Evolutionary conservation across 2,329 filamentous ascomycete genomes (phyloP), one percentile per base, ranked within the genome.

Genomic region (Fusarium sp.): DNA sequence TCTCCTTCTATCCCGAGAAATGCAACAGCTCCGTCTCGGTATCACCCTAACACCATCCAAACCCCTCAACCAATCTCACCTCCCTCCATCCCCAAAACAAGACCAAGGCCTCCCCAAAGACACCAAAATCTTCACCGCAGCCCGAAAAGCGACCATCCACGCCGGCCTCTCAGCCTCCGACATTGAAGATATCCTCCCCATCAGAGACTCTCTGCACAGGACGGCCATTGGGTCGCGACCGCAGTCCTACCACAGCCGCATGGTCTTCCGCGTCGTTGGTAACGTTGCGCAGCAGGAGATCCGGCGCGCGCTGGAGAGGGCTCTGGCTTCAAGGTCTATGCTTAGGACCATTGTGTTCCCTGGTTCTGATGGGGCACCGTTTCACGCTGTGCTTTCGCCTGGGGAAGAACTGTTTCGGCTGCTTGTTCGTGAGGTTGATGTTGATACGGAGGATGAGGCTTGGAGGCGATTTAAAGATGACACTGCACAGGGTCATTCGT

Each of bases 191-290:
- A 62, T 80, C 10, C 70, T 83, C 13, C 70, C 76, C 2, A 77
- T 84, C 40, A 77, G 80, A 20, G 67, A 76, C 38, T 77, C 78
- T 8, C 70, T 83, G 29, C 75, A 79, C 42, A 69, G 81, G 18
- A 79, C 80, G 18, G 79, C 78, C 5, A 66, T 75, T n/a, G 82
- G 82, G 10, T 70, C 73, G 38, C 77, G 82, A 24, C 78, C 80
- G 11, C 80, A 82, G 67, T 82, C 82, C 11, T 83, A 82, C 67
- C 77, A 81, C 45, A 78, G 78, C 62, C 80, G 80, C 45, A 74
- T 83, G 58, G 76, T 79, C 13, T 83, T 83, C 59, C 76, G 76
- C 6, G 62, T 82, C 5, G 64, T 81, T 47, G 66, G 69, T 6
- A 65, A 69, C 50, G 60, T 71, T 35, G 35, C 64, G 16, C 59